Evolutionary conservation across 352 stramenopile genomes (phyloP).

Genomic region (Globisporangium mamillatum): DNA sequence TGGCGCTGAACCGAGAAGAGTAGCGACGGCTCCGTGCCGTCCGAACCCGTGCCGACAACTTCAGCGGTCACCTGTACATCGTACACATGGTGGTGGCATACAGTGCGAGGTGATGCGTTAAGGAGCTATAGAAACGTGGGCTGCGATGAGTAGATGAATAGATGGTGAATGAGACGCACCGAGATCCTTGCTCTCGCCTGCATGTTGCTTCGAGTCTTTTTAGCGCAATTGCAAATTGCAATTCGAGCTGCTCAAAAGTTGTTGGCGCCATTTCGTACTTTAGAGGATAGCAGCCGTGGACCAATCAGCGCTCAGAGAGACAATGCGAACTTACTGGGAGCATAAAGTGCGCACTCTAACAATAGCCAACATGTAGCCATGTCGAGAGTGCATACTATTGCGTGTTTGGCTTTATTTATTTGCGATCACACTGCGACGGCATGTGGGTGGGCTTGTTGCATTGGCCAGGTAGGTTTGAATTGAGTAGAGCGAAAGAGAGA

Average conservation of each 20-base stretch:
- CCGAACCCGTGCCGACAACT: conserved; percentile 56
- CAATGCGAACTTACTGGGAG: neutral
- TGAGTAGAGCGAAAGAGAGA: neutral
- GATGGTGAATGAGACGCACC: conserved; percentile 1
- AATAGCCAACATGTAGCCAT: conserved; percentile 13
- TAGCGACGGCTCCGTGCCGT: conserved; percentile 68
- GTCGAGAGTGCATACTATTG: neutral
- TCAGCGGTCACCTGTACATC: conserved; percentile 42
- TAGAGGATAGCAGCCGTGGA: neutral
- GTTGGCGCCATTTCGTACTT: conserved; percentile 17
- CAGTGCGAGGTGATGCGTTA: neutral
- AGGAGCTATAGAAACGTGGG: neutral
- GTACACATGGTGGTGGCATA: neutral
- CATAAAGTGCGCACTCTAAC: neutral
- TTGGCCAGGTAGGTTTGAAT: neutral
- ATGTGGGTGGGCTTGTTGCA: neutral
- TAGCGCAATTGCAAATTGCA: neutral
- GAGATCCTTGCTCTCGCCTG: conserved; percentile 8
- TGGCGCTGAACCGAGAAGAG: conserved; percentile 66
- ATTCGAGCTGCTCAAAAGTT: neutral
- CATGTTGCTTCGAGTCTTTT: neutral
- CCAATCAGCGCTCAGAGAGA: conserved; percentile 5
- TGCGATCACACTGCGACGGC: too few relatives aligned
- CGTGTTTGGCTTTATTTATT: neutral
- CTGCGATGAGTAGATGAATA: too few relatives aligned